These are phyloP conservation scores for Tremellales sp. DNA, from an alignment of 1,284 basidiomycete species.

Conservation along the genomic window DNA sequence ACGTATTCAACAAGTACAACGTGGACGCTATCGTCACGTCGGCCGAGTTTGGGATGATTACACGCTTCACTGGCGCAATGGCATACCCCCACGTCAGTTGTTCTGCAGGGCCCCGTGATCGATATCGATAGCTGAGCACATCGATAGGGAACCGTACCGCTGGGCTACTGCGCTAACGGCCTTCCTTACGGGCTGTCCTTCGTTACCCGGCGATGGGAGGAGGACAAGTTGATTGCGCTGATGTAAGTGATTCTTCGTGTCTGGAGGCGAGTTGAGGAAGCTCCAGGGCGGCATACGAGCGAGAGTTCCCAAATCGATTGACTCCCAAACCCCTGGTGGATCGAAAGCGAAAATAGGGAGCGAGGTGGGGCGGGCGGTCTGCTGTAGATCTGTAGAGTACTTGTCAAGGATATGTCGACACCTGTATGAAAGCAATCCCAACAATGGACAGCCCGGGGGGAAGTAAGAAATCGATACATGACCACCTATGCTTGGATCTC, in stretches of 20 bases:
- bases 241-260: slow-evolving; percentile 10
- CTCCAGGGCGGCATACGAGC: too few relatives aligned
- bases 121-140: not conserved
- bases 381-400: too few relatives aligned
- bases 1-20: slow-evolving; percentile 15
- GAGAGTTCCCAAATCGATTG: too few relatives aligned
- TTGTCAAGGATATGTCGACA: too few relatives aligned
- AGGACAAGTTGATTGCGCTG: slow-evolving; percentile 9
- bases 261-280: too few relatives aligned
- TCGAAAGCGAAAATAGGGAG: too few relatives aligned
- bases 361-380: too few relatives aligned
- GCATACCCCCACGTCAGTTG: slow-evolving; percentile 3
- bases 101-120: not conserved
- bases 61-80: not conserved
- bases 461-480: too few relatives aligned
- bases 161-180: slow-evolving; percentile 1
- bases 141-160: slow-evolving; percentile 5
- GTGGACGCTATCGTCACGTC: slow-evolving; percentile 20
- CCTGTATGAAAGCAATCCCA: too few relatives aligned
- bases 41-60: slow-evolving; percentile 1
- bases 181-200: slow-evolving; percentile 10
- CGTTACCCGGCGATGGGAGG: slow-evolving; percentile 5
- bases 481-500: too few relatives aligned
- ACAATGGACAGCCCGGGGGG: too few relatives aligned
- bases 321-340: too few relatives aligned